Base-by-base conservation (phyloP, 805 yeast species). In the Ogataea ganodermae region DNA sequence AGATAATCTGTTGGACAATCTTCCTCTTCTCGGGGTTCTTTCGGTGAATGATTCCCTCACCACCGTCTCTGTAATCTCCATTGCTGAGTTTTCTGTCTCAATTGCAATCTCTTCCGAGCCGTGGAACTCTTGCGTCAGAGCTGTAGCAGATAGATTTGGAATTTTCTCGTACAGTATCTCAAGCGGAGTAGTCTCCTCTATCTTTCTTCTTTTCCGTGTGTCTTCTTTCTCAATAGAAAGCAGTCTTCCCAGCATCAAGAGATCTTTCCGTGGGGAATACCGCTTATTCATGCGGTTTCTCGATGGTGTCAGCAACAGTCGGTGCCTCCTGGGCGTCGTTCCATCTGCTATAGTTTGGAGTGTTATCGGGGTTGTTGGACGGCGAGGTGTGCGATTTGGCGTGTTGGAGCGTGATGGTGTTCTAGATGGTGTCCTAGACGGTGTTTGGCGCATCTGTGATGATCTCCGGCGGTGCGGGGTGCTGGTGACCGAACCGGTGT, bases 351-450 rank as follows among this genome's bases (percentile, higher is more conserved):
- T 53, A 0, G 68, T 63, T 24, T 57, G 53, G 35, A 63, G 42
- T 1, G 68, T 63, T 10, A 67, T 53, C 7, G 71, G 70, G 1
- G 69, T 67, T 5, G 64, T 56, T 1, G 71, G 66, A 32, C 60
- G 52, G 23, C 62, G 50, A 13, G 65, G 62, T 6, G 65, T 46
- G 16, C 52, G 35, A 27, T 44, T 51, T 9, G 60, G 61, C 12
- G 55, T 57, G 28, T 23, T 54, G 30, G 46, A 27, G 1, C 55
- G 37, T 6, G 55, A 51, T 1, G 55, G 52, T 6, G 49, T 52
- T 44, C 53, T 40, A 6, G 50, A 48, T 1, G 46, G 42, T 7
- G 49, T 27, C 37, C 40, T 27, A 23, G 37, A 30, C 5, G 50
- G 53, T 16, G 53, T 43, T 17, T 24, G 22, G 31, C 45, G 38